A percentile compares a stretch with the other conserved stretches of the same genome.
These are phyloP conservation scores for Cystobasidium slooffiae DNA, from an alignment of 1,284 basidiomycete genomes.

Conservation along the genomic window DNA sequence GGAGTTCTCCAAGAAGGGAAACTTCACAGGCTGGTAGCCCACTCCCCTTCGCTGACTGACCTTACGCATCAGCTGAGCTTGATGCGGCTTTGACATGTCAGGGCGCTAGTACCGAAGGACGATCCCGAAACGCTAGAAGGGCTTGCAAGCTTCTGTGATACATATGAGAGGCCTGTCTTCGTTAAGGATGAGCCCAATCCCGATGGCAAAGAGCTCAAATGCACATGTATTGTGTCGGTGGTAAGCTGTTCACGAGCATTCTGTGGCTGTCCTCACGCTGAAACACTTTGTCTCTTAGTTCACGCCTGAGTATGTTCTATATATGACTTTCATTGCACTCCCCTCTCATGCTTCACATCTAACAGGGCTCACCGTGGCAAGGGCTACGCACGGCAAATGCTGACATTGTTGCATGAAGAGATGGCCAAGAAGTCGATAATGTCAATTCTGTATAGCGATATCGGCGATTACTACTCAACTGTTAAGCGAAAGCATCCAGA, in stretches of 20 bases:
- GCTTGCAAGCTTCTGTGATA: slow-evolving; percentile 7
- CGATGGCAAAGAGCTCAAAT: neutral
- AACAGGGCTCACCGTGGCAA: slow-evolving; percentile 11
- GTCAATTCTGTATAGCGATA: slow-evolving; percentile 31
- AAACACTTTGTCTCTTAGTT: neutral
- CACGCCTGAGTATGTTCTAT: slow-evolving; percentile 22
- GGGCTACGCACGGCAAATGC: slow-evolving; percentile 31
- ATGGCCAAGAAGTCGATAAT: neutral
- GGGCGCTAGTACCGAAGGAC: slow-evolving; percentile 29
- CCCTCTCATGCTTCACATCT: too few species aligned
- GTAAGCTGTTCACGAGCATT: neutral
- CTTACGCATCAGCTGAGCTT: too few species aligned
- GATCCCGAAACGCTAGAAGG: neutral
- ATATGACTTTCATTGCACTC: too few species aligned
- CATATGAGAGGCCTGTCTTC: slow-evolving; percentile 12
- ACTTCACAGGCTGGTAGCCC: slow-evolving; percentile 12
- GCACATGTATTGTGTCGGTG: neutral
- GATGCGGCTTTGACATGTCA: neutral
- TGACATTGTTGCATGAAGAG: slow-evolving; percentile 22
- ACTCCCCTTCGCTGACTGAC: neutral
- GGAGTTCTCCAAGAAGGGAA: neutral
- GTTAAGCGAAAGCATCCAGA: neutral
- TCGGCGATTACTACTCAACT: slow-evolving; percentile 23
- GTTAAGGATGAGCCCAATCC: neutral
- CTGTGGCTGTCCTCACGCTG: neutral